phyloP scores from a whole-genome alignment of 345 rosid species.

The Erodium maritimum region DNA sequence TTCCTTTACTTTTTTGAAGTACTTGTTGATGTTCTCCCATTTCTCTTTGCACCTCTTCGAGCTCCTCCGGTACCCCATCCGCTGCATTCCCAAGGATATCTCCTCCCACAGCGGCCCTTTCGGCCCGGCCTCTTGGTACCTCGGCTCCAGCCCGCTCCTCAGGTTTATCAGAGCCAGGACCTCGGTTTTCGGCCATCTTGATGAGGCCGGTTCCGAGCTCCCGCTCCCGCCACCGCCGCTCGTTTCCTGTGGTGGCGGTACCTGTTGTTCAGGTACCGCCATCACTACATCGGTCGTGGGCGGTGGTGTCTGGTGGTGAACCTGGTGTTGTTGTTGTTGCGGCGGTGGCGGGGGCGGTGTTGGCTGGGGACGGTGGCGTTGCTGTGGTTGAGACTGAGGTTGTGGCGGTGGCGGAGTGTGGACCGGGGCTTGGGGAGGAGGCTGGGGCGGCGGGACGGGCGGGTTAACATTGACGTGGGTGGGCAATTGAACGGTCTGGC shows the following conservation, averaged over 20 bases:
- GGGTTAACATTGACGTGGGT: conserved; percentile 15
- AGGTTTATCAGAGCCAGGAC: conserved; percentile 28
- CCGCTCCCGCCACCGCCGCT: conserved; percentile 1
- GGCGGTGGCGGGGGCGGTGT: conserved; percentile 5
- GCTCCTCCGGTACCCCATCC: conserved; percentile 29
- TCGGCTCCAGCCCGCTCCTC: conserved; percentile 26
- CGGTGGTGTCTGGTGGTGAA: conserved; percentile 6
- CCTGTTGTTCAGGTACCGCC: conserved; percentile 19
- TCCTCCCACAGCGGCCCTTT: conserved; percentile 48
- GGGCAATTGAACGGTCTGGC: conserved; percentile 62
- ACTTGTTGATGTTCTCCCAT: conserved; percentile 51
- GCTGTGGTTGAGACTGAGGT: conserved; percentile 9
- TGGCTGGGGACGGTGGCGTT: conserved; percentile 5
- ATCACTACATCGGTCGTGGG: neutral
- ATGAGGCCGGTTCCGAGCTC: conserved; percentile 7
- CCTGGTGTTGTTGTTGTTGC: conserved; percentile 4
- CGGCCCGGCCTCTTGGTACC: conserved; percentile 37
- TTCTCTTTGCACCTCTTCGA: conserved; percentile 43
- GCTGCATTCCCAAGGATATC: conserved; percentile 29
- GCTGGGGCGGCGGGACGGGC: neutral
- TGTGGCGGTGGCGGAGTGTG: conserved; percentile 4
- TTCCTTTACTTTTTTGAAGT: conserved; percentile 50
- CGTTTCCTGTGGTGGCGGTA: conserved; percentile 9
- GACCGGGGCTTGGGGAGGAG: conserved; percentile 16
- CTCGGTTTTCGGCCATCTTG: conserved; percentile 44